Evolutionary conservation across 768 basidiomycete genomes (phyloP), one percentile per base, ranked within the genome.

Genomic region (Naganishia antarctica): DNA sequence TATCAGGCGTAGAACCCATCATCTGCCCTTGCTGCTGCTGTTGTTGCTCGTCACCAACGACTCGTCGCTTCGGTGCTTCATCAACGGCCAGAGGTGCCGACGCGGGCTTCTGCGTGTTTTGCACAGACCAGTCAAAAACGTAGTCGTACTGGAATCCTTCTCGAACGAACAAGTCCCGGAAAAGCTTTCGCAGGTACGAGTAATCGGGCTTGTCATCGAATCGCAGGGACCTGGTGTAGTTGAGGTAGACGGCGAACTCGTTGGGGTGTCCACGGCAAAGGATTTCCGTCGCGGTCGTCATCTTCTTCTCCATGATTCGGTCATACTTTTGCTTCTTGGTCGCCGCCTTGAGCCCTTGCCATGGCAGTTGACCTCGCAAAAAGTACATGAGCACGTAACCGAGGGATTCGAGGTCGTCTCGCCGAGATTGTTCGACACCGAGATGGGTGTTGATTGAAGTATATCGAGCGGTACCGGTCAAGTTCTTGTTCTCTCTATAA

Each of bases 291-390:
- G 92, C 74, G 0, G 92, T 96, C 40, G 96, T 97, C 92, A 99
- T 98, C 86, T 99, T 99, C 86, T 99, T 99, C 81, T 99, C 96
- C 96, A 99, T 99, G 82, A 99, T 99, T 66, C 96, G 88, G 80
- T 98, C 96, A 79, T 98, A 98, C 82, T 99, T 99, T 84, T 99
- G 96, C 85, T 99, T 99, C 90, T 99, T 99, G 65, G 96, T 99
- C 43, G 94, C 94, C 66, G 96, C 96, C 82, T 99, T 99, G 77
- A 99, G 85, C 65, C 96, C 96, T 79, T 99, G 96, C 94, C 94
- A 99, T 32, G 94, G 94, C 46, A 99, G 85, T 63, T 91, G 88
- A 51, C 94, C 96, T 69, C 94, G 91, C 69, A 99, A 87, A 85
- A 99, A 99, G 83, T 99, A 99, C 94, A 99, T 97, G 71, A 99